These are phyloP conservation scores for Angophora floribunda DNA, from an alignment of 345 rosid genomes.

Conservation along the genomic window DNA sequence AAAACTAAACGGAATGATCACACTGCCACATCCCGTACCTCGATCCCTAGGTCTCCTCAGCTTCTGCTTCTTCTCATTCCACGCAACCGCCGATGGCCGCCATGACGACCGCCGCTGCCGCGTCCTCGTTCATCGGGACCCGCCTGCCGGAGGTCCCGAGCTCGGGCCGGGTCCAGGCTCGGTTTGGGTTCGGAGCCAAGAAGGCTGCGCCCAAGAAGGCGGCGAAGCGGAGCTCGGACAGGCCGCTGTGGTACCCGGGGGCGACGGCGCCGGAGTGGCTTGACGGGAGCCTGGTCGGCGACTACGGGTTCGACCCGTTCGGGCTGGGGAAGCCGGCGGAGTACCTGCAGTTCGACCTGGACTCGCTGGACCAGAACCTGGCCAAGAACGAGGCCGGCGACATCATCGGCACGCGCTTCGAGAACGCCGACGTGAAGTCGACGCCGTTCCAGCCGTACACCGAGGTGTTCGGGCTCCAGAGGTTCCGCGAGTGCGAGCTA, in stretches of 20 bases:
- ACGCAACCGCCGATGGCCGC: conserved; percentile 33
- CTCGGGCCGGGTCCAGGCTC: conserved; percentile 35
- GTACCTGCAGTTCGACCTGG: conserved; percentile 63
- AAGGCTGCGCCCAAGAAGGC: conserved; percentile 28
- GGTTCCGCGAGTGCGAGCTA: conserved; percentile 77
- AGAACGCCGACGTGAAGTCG: conserved; percentile 34
- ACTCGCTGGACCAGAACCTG: conserved; percentile 73
- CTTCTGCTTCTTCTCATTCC: background rate
- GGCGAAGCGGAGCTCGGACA: conserved; percentile 14
- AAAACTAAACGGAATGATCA: background rate
- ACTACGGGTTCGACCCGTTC: conserved; percentile 74
- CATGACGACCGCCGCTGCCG: conserved; percentile 45
- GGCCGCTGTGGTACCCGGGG: conserved; percentile 69
- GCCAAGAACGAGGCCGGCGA: conserved; percentile 50
- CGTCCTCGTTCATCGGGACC: conserved; percentile 55
- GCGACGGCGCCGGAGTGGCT: conserved; percentile 57
- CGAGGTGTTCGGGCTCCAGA: conserved; percentile 67
- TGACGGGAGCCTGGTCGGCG: conserved; percentile 64
- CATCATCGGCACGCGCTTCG: conserved; percentile 49
- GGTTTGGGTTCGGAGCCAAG: conserved; percentile 48
- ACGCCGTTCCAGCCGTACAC: conserved; percentile 68
- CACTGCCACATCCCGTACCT: background rate
- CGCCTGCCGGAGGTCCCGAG: conserved; percentile 29
- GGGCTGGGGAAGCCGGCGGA: conserved; percentile 68
- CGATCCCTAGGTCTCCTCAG: background rate